Conservation (phyloP, 306 rosid species). For the Sicyos baderoa region DNA sequence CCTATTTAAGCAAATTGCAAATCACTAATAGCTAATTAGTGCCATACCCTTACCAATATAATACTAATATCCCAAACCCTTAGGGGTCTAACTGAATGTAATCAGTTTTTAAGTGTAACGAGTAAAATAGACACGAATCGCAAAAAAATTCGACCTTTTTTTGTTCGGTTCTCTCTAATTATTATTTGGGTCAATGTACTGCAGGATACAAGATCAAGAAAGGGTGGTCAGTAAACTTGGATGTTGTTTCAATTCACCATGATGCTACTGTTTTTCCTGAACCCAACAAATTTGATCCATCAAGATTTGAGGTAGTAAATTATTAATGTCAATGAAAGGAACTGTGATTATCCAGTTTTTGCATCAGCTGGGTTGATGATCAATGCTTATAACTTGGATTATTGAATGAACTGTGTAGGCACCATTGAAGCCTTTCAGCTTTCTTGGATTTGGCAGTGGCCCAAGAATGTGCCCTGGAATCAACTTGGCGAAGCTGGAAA, state of each 20-base stretch:
- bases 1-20: too few species aligned
- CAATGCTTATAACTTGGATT: neutral
- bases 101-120: neutral
- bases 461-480: slow-evolving; percentile 93
- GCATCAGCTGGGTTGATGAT: neutral
- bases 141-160: neutral
- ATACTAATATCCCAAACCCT: too few species aligned
- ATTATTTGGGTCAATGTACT: slow-evolving; percentile 8
- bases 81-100: neutral
- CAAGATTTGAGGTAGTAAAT: slow-evolving; percentile 70
- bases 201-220: slow-evolving; percentile 64
- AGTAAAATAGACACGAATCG: neutral
- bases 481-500: slow-evolving; percentile 75
- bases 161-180: neutral
- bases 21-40: too few species aligned
- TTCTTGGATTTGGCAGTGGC: slow-evolving; percentile 81
- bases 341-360: neutral
- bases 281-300: slow-evolving; percentile 64
- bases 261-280: slow-evolving; percentile 48
- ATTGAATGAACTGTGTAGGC: slow-evolving; percentile 32
- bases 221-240: slow-evolving; percentile 76
- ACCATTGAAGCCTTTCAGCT: slow-evolving; percentile 53
- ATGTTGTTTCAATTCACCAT: slow-evolving; percentile 84
- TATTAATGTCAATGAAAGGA: neutral
- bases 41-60: too few species aligned